These are phyloP conservation scores for Musa schizocarpa DNA, from an alignment of 176 grass and related monocot genomes.

Conservation along the genomic window DNA sequence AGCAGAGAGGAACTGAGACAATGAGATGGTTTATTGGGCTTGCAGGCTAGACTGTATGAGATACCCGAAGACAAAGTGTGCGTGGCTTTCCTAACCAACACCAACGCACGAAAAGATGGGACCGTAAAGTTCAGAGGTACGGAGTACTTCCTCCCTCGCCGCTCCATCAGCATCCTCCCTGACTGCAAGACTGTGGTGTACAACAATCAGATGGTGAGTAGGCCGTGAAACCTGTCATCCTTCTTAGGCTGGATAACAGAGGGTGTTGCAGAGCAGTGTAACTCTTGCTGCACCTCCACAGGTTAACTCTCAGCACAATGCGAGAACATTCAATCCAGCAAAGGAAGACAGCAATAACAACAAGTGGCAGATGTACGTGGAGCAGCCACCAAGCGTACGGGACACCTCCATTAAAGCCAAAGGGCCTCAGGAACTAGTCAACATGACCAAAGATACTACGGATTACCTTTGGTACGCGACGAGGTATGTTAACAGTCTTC, in stretches of 20 bases:
- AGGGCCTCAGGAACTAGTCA: slow-evolving; percentile 35
- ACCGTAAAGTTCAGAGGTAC: slow-evolving; percentile 56
- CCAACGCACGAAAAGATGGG: slow-evolving; percentile 42
- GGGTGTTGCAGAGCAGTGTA: not conserved
- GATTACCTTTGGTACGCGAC: slow-evolving; percentile 88
- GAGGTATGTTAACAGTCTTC: slow-evolving; percentile 27
- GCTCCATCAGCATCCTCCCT: slow-evolving; percentile 71
- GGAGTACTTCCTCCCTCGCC: slow-evolving; percentile 49
- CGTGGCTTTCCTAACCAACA: slow-evolving; percentile 84
- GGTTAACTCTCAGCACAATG: slow-evolving; percentile 96
- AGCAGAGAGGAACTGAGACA: not conserved
- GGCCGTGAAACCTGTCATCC: not conserved
- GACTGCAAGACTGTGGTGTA: slow-evolving; percentile 80
- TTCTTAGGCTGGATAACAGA: not conserved
- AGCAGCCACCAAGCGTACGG: slow-evolving; percentile 32
- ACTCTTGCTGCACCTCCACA: slow-evolving; percentile 9
- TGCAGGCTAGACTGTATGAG: slow-evolving; percentile 62
- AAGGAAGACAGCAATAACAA: slow-evolving; percentile 44
- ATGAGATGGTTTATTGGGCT: not conserved
- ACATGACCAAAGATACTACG: slow-evolving; percentile 71
- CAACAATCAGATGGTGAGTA: slow-evolving; percentile 60
- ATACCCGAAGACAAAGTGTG: slow-evolving; percentile 46
- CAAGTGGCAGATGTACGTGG: slow-evolving; percentile 67
- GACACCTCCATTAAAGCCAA: slow-evolving; percentile 8
- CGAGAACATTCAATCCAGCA: slow-evolving; percentile 46